A percentile compares a stretch with the other conserved stretches of the same genome.
phyloP scores from a whole-genome alignment of 2,329 filamentous ascomycete genomes.

The Lachnellula hyalina region DNA sequence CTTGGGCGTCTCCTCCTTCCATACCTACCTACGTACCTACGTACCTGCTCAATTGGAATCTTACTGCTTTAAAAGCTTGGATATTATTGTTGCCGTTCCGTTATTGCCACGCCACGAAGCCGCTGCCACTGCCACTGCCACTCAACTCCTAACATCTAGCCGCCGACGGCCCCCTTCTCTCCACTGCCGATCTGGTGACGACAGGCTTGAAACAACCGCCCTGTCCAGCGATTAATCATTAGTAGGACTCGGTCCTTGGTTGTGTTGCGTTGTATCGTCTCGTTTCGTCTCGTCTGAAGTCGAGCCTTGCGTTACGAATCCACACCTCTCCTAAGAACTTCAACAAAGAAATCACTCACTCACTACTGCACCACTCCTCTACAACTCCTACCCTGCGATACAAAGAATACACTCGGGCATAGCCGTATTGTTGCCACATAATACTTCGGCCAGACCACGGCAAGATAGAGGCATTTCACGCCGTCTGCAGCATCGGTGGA shows the following conservation, averaged over 20 bases:
- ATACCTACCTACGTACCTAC: no score
- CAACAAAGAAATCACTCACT: conserved; percentile 4
- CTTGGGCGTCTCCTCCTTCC: neutral
- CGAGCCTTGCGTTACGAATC: neutral
- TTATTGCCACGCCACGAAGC: no score
- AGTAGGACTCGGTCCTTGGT: no score
- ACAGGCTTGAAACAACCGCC: conserved; percentile 16
- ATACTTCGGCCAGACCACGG: conserved; percentile 1
- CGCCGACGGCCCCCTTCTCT: conserved; percentile 6
- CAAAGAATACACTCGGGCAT: neutral
- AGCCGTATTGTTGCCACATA: conserved; percentile 1
- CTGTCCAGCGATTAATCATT: neutral
- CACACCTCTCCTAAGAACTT: neutral
- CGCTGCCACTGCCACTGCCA: neutral
- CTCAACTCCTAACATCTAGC: neutral
- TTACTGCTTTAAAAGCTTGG: no score
- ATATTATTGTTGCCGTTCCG: no score
- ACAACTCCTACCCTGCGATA: neutral
- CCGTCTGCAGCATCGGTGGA: conserved; percentile 19
- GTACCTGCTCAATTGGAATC: no score
- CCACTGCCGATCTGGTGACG: conserved; percentile 14
- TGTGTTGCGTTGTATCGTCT: no score
- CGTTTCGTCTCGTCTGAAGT: neutral
- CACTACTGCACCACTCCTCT: conserved; percentile 8
- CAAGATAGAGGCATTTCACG: conserved; percentile 4